Percentiles rank a stretch among this genome's conserved stretches.
These are phyloP conservation scores for Penicillium sp. DNA, from an alignment of 2,329 filamentous ascomycete genomes.

Conservation along the genomic window DNA sequence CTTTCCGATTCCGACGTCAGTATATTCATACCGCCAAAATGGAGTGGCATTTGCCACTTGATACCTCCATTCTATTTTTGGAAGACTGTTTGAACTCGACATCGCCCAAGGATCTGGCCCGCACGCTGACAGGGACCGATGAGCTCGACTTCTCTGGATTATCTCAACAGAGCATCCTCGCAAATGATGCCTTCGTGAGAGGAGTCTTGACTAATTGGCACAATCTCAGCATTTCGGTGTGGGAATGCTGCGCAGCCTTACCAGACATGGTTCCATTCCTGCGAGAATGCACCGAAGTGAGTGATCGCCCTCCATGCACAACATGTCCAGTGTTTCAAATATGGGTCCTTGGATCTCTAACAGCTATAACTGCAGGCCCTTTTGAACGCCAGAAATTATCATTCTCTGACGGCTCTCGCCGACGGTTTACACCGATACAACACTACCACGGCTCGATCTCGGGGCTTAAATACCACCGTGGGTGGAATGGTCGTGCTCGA, in stretches of 20 bases:
- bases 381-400: constrained; percentile 36
- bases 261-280: constrained; percentile 37
- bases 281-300: constrained; percentile 40
- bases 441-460: constrained; percentile 26
- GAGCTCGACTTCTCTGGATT: constrained; percentile 35
- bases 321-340: background rate
- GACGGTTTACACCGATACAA: constrained; percentile 40
- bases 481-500: constrained; percentile 25
- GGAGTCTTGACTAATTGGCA: constrained; percentile 35
- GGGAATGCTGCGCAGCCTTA: constrained; percentile 43
- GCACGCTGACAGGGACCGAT: constrained; percentile 34
- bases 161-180: constrained; percentile 26
- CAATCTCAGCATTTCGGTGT: constrained; percentile 34
- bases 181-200: constrained; percentile 25
- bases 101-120: constrained; percentile 37
- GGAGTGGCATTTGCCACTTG: constrained; percentile 38
- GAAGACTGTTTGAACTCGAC: constrained; percentile 38
- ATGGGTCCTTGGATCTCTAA: constrained; percentile 2
- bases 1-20: constrained; percentile 36
- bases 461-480: constrained; percentile 14
- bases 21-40: constrained; percentile 40
- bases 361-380: constrained; percentile 28
- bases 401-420: constrained; percentile 41
- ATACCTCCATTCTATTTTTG: constrained; percentile 35
- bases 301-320: background rate